phyloP scores from a whole-genome alignment of 1,139 yeast genomes.

The Blastobotrys illinoisensis region DNA sequence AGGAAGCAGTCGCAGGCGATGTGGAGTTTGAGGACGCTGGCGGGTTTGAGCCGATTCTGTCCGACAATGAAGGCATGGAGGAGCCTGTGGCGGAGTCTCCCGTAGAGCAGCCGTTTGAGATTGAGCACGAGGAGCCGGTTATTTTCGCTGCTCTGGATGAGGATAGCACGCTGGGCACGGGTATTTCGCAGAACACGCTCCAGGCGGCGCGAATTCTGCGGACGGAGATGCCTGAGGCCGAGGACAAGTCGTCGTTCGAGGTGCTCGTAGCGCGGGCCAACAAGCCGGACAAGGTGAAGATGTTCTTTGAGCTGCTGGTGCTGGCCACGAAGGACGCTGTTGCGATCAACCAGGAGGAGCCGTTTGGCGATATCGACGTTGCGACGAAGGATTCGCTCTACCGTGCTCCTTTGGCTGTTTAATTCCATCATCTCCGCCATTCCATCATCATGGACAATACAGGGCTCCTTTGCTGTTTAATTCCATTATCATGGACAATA shows the following conservation, averaged over 20 bases:
- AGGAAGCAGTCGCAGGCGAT: conserved; percentile 16
- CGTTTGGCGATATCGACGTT: conserved; percentile 58
- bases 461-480: too few relatives aligned
- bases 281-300: conserved; percentile 35
- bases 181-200: conserved; percentile 45
- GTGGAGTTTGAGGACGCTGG: conserved; percentile 6
- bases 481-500: too few relatives aligned
- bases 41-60: not conserved
- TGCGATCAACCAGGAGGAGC: conserved; percentile 50
- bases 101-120: not conserved
- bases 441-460: too few relatives aligned
- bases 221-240: conserved; percentile 27
- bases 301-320: conserved; percentile 79
- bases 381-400: conserved; percentile 47
- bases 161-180: conserved; percentile 8
- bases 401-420: conserved; percentile 20
- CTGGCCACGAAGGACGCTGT: conserved; percentile 76
- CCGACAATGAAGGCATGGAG: not conserved
- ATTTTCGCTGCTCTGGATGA: conserved; percentile 11
- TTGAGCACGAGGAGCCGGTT: conserved; percentile 8
- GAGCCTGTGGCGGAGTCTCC: not conserved
- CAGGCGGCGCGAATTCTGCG: conserved; percentile 53
- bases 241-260: conserved; percentile 17
- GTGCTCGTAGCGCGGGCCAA: conserved; percentile 15
- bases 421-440: too few relatives aligned